These are phyloP conservation scores for Nosema muscidifuracis DNA, from an alignment of 371 early-diverging fungal species.

Conservation along the genomic window DNA sequence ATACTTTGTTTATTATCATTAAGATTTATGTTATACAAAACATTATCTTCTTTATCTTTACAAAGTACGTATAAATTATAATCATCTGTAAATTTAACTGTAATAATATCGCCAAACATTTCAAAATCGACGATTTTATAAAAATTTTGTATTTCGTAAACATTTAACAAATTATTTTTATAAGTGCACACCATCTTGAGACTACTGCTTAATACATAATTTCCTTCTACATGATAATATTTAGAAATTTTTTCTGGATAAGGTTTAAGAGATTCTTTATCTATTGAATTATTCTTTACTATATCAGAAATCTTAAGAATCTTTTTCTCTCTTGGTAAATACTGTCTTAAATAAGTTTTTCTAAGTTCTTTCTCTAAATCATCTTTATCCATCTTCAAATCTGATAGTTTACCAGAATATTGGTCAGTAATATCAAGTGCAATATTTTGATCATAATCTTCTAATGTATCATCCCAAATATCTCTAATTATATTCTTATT, in stretches of 20 bases:
- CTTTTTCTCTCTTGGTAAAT: slow-evolving; percentile 31
- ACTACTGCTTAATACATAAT: not conserved
- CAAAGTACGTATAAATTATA: not conserved
- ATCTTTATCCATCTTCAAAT: slow-evolving; percentile 6
- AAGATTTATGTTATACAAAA: too few species aligned
- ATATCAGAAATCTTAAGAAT: slow-evolving; percentile 23
- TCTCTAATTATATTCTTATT: slow-evolving; percentile 29
- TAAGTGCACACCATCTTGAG: not conserved
- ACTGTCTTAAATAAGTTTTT: slow-evolving; percentile 29
- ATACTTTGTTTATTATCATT: not conserved
- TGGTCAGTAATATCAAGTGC: slow-evolving; percentile 21
- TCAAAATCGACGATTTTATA: not conserved
- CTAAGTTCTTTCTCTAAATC: slow-evolving; percentile 37
- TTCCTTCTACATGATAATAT: slow-evolving; percentile 2
- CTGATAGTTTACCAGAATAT: slow-evolving; percentile 21
- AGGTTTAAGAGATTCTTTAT: slow-evolving; percentile 7
- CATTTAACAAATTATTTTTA: not conserved
- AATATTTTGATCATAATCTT: slow-evolving; percentile 50
- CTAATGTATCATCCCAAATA: slow-evolving; percentile 45
- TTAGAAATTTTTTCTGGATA: slow-evolving; percentile 16
- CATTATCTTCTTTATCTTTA: too few species aligned
- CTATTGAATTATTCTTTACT: slow-evolving; percentile 6
- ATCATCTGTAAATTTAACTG: slow-evolving; percentile 5
- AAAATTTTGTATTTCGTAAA: slow-evolving; percentile 13
- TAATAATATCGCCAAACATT: not conserved